Evolutionary conservation across 2,329 filamentous ascomycete species (phyloP).

Genomic region (Aphanoascus verrucosus): DNA sequence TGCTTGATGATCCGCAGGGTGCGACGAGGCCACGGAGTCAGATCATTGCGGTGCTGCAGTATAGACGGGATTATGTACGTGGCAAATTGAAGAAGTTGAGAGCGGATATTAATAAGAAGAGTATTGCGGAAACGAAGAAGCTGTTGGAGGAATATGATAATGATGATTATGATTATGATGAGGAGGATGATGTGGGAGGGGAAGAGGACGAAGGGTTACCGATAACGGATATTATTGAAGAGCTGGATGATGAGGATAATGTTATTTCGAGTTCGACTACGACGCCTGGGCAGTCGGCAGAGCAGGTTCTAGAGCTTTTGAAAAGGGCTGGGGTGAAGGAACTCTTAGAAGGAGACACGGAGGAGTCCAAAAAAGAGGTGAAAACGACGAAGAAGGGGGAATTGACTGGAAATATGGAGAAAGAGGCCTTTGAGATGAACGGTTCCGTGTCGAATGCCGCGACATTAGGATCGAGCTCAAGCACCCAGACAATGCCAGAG

Average conservation of each 20-base stretch:
- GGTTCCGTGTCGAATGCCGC: conserved; percentile 5
- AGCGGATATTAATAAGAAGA: too few species aligned
- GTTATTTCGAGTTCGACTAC: conserved; percentile 58
- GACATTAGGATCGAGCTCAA: conserved; percentile 1
- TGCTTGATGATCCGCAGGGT: conserved; percentile 36
- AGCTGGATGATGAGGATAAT: conserved; percentile 83
- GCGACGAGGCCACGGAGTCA: conserved; percentile 46
- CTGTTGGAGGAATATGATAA: conserved; percentile 58
- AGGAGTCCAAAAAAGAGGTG: neutral
- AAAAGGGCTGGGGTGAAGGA: conserved; percentile 63
- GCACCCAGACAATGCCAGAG: neutral
- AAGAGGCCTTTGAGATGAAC: neutral
- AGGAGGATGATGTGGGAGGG: conserved; percentile 42
- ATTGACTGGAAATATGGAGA: neutral
- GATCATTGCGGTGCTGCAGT: conserved; percentile 56
- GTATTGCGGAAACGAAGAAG: conserved; percentile 24
- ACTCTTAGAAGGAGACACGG: conserved; percentile 22
- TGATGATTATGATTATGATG: conserved; percentile 48
- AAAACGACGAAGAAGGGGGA: neutral
- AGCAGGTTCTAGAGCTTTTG: conserved; percentile 60
- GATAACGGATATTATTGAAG: conserved; percentile 82
- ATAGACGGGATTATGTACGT: conserved; percentile 79
- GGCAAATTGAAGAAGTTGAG: neutral
- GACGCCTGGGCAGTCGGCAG: conserved; percentile 55
- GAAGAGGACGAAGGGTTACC: conserved; percentile 58